Conservation (phyloP, 352 stramenopile genomes). For the Phytophthora idaei region DNA sequence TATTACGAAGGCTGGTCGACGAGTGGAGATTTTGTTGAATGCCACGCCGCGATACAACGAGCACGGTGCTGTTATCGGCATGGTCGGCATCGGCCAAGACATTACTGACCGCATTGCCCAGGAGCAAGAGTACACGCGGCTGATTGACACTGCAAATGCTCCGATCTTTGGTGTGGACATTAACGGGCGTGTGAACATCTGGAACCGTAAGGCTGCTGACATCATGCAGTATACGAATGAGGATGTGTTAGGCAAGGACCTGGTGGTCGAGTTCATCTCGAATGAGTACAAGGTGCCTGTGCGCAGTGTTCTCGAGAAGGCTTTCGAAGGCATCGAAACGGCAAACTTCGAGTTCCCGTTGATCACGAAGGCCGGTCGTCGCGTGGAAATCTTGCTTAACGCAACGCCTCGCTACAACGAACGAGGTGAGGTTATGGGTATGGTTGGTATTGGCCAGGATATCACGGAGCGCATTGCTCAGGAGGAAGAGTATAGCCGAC, state of each 20-base stretch:
- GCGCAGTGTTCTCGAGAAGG: constrained; percentile 40
- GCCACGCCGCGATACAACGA: neutral
- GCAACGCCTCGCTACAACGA: constrained; percentile 25
- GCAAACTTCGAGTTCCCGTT: constrained; percentile 41
- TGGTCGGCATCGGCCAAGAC: neutral
- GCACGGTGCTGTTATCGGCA: neutral
- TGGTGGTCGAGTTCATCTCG: constrained; percentile 51
- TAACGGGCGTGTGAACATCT: constrained; percentile 70
- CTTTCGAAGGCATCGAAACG: constrained; percentile 42
- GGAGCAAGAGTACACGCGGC: neutral
- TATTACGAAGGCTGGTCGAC: neutral
- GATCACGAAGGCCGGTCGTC: constrained; percentile 3
- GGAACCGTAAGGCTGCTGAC: constrained; percentile 59
- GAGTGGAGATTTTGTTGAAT: neutral
- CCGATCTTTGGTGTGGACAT: constrained; percentile 73
- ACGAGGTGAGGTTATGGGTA: constrained; percentile 15
- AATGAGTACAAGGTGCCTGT: constrained; percentile 44
- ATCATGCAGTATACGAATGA: constrained; percentile 36
- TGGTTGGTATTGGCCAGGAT: neutral
- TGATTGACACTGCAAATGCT: neutral
- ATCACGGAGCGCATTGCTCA: constrained; percentile 14
- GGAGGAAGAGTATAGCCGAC: constrained; percentile 19
- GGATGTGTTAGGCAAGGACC: constrained; percentile 52
- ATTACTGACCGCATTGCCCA: neutral
- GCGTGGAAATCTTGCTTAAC: constrained; percentile 25